Conservation (phyloP, 2,329 filamentous ascomycete genomes). For the Hypoxylon sp. region DNA sequence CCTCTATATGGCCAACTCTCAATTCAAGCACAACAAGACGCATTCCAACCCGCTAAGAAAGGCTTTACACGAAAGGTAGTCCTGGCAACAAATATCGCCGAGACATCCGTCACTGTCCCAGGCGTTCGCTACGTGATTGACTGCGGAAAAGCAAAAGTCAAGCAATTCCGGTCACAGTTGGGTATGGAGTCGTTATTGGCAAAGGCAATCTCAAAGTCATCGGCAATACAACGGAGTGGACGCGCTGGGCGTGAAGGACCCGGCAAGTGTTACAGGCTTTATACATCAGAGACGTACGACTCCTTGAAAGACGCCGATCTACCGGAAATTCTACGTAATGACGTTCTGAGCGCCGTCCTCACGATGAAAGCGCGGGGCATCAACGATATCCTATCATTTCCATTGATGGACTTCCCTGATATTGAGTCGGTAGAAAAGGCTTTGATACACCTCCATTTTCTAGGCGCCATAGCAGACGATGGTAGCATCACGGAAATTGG, state of each 20-base stretch:
- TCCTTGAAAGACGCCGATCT: conserved; percentile 78
- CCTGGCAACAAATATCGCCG: conserved; percentile 96
- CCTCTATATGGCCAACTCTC: conserved; percentile 93
- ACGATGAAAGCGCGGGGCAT: conserved; percentile 95
- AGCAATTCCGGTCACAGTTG: conserved; percentile 86
- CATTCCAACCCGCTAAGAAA: conserved; percentile 81
- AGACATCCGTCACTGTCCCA: conserved; percentile 95
- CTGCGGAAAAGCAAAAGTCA: conserved; percentile 92
- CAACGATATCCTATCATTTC: conserved; percentile 83
- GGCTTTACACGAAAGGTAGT: conserved; percentile 88
- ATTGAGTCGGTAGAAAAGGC: conserved; percentile 84
- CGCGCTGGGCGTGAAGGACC: conserved; percentile 93
- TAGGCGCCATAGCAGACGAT: conserved; percentile 79
- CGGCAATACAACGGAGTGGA: conserved; percentile 90
- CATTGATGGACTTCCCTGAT: conserved; percentile 85
- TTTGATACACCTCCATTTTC: conserved; percentile 80
- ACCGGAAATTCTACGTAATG: conserved; percentile 91
- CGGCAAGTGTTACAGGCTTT: conserved; percentile 90
- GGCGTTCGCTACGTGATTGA: conserved; percentile 94
- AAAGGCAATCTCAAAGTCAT: conserved; percentile 92
- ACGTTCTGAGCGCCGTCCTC: conserved; percentile 86
- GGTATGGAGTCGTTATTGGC: conserved; percentile 92
- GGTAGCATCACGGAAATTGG: conserved; percentile 82
- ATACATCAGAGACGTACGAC: conserved; percentile 83
- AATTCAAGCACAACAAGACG: conserved; percentile 85